Percentiles rank a stretch among this genome's conserved stretches.
These are phyloP conservation scores for Pulveroboletus ravenelii DNA, from an alignment of 768 basidiomycete genomes.

Conservation along the genomic window DNA sequence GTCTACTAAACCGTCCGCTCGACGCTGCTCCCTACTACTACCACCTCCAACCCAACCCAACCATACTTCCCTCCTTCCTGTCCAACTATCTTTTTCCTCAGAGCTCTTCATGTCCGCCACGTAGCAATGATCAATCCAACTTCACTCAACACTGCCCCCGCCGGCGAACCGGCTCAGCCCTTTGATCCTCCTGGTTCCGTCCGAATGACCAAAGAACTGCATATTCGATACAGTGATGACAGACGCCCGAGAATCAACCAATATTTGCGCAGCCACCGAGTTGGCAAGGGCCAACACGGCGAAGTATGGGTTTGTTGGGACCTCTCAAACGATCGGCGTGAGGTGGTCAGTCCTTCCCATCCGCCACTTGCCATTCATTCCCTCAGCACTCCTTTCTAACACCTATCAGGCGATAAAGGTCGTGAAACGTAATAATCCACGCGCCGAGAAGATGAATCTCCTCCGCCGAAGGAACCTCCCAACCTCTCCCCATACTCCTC, in stretches of 20 bases:
- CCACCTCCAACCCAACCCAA: slow-evolving; percentile 30
- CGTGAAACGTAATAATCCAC: slow-evolving; percentile 67
- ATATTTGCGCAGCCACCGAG: slow-evolving; percentile 69
- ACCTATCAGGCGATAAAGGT: slow-evolving; percentile 69
- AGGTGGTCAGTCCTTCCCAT: slow-evolving; percentile 36
- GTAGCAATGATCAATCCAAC: slow-evolving; percentile 24
- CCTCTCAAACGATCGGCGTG: slow-evolving; percentile 43
- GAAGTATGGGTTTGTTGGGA: slow-evolving; percentile 75
- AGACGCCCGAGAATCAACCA: slow-evolving; percentile 69
- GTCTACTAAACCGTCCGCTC: slow-evolving; percentile 4
- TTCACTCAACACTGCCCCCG: slow-evolving; percentile 26
- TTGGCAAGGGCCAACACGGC: slow-evolving; percentile 89
- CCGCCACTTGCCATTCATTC: slow-evolving; percentile 3
- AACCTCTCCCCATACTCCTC: slow-evolving; percentile 42
- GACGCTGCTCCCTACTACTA: slow-evolving; percentile 21
- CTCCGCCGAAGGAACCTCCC: slow-evolving; percentile 46
- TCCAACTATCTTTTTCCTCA: slow-evolving; percentile 5
- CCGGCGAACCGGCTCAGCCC: slow-evolving; percentile 33
- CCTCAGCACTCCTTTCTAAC: slow-evolving; percentile 7
- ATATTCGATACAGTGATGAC: slow-evolving; percentile 37
- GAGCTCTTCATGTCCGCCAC: slow-evolving; percentile 25
- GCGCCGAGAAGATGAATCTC: slow-evolving; percentile 58
- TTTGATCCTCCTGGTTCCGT: slow-evolving; percentile 43
- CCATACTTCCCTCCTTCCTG: slow-evolving; percentile 12
- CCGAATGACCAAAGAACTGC: slow-evolving; percentile 44